phyloP scores from a whole-genome alignment of 2,329 filamentous ascomycete species.

The Colletotrichum cuscutae region DNA sequence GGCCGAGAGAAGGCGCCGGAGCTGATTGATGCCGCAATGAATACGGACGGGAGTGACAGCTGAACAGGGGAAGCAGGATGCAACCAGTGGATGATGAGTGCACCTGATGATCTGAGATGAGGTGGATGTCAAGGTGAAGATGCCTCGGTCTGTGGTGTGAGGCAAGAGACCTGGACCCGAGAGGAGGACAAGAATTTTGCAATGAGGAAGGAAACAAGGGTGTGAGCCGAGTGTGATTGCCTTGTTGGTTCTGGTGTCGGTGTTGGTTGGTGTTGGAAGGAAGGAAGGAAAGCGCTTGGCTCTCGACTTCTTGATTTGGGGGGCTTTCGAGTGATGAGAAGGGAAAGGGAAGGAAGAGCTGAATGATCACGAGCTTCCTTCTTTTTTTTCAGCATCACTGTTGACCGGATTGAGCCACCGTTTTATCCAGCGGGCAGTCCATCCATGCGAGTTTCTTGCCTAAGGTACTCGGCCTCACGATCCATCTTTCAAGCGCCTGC shows the following conservation, averaged over 20 bases:
- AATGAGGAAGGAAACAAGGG: background rate
- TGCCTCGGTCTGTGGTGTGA: background rate
- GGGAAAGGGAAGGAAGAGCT: background rate
- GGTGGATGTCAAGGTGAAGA: conserved; percentile 11
- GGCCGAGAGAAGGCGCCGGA: background rate
- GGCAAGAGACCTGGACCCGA: background rate
- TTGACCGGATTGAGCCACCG: background rate
- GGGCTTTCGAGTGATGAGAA: background rate
- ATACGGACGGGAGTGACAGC: background rate
- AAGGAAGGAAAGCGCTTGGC: conserved; percentile 17
- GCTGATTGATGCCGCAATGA: background rate
- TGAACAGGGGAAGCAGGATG: conserved; percentile 19
- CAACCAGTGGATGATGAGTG: background rate
- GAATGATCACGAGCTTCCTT: conserved; percentile 4
- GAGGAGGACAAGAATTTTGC: background rate
- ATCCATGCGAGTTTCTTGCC: background rate
- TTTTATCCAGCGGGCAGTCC: background rate
- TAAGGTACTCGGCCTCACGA: too few species aligned
- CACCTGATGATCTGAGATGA: background rate
- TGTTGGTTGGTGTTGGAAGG: background rate
- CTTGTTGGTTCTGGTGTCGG: background rate
- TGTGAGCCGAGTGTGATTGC: background rate
- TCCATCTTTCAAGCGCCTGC: background rate
- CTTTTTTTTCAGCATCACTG: background rate
- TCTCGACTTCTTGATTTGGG: conserved; percentile 8